Evolutionary conservation across 2,329 filamentous ascomycete species (phyloP), one percentile per base, ranked within the genome.

Genomic region (Colletotrichum sp.): DNA sequence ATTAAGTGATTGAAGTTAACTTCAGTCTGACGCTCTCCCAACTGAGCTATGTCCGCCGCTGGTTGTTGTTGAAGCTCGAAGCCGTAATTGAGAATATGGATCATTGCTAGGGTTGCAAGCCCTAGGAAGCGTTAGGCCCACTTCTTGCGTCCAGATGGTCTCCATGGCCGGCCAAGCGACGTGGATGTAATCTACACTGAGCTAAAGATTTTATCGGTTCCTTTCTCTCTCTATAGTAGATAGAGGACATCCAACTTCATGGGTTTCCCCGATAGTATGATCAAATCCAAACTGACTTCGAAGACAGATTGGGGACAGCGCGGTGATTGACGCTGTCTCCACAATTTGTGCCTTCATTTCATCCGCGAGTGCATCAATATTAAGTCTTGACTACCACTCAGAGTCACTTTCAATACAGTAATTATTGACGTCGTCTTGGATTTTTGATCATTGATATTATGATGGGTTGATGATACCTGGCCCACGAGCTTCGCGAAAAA

Each of bases 1-100:
- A 75, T 72, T 30, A 12, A 72, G 15, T 67, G 72, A 72, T 4
- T 74, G 74, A 76, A 74, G 74, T 76, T 68, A 8, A 65, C 74
- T 74, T 76, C 74, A 73, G 70, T 72, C 74, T 76, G 70, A 74
- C 66, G 71, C 67, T 76, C 71, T 76, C 74, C 74, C 73, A 75
- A 75, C 70, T 75, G 73, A 75, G 73, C 73, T 75, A 75, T 75
- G 73, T 75, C 73, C 73, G 73, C 73, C 73, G 70, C 70, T 21
- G 64, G 58, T 30, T 57, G 28, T 36, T 48, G 32, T 34, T 55
- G 7, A 30, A 0, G 0, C 0, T 1, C 0, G 0, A 0, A 0
- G 1, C 1, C 1, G 4, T 0, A 9, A 15, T 15, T 7, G 6
- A 3, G 7, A 1, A 0, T 32, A 75, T 58, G 8, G 8, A 6